Evolutionary conservation across 2,329 filamentous ascomycete genomes (phyloP), one percentile per base, ranked within the genome.

Genomic region (Sporothrix luriei): DNA sequence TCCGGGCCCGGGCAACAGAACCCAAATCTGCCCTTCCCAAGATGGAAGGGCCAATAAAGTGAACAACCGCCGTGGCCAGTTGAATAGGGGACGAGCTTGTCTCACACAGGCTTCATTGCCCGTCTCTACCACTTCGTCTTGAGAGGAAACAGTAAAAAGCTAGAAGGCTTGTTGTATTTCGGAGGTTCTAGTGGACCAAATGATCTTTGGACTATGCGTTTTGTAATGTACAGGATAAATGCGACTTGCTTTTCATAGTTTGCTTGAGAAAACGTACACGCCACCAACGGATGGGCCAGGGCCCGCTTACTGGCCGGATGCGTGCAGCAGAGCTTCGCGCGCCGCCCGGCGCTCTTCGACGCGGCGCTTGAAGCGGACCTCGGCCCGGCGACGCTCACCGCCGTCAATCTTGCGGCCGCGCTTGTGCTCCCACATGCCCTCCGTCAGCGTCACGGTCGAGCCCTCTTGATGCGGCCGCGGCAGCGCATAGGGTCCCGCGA

Each of bases 381-480:
- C 90, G 19, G 91, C 91, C 79, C 87, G 89, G 80, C 95, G 88
- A 79, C 95, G 89, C 84, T 99, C 95, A 84, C 95, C 95, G 77
- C 95, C 95, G 80, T 98, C 94, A 74, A 99, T 90, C 89, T 98
- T 98, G 76, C 88, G 88, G 38, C 95, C 94, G 76, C 90, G 86
- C 78, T 86, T 90, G 76, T 93, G 85, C 83, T 98, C 94, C 95
- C 94, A 98, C 83, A 98, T 90, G 11, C 94, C 93, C 79, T 97
- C 94, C 69, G 89, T 88, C 26, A 92, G 85, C 73, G 84, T 84
- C 74, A 98, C 84, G 66, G 84, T 83, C 13, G 90, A 91, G 10
- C 87, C 88, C 52, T 82, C 81, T 0, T 87, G 85, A 0, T 86
- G 87, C 79, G 88, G 87, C 0, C 86, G 87, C 79, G 88, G 87